Evolutionary conservation across 1,284 basidiomycete species (phyloP).

Genomic region (Neolentinus lepideus): DNA sequence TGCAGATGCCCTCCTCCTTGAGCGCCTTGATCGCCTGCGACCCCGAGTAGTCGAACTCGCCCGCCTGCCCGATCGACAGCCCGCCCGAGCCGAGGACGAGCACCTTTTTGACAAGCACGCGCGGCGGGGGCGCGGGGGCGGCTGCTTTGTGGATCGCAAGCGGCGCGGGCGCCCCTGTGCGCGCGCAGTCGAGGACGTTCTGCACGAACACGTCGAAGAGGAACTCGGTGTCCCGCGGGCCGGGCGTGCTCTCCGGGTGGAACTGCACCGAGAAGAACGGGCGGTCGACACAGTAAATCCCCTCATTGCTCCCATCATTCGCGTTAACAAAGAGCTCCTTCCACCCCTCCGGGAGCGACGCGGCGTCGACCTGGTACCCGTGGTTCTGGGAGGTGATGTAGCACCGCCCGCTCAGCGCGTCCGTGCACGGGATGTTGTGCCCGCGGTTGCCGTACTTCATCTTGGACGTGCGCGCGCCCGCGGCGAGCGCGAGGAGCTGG

Average conservation of each 20-base stretch:
- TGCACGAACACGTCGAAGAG: conserved; percentile 97
- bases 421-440: conserved; percentile 97
- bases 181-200: conserved; percentile 73
- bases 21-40: conserved; percentile 99
- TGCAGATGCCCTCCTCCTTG: conserved; percentile 98
- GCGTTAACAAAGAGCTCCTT: conserved; percentile 94
- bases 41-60: conserved; percentile 99
- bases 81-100: conserved; percentile 98
- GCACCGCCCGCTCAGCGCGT: conserved; percentile 89
- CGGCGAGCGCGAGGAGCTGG: conserved; percentile 92
- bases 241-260: conserved; percentile 98
- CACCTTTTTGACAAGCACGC: conserved; percentile 84
- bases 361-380: conserved; percentile 91
- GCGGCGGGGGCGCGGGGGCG: conserved; percentile 69
- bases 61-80: conserved; percentile 96
- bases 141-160: conserved; percentile 83
- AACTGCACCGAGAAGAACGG: conserved; percentile 99
- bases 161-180: conserved; percentile 62
- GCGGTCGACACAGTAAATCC: conserved; percentile 87
- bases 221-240: conserved; percentile 97
- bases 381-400: conserved; percentile 99
- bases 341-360: conserved; percentile 82
- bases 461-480: conserved; percentile 91
- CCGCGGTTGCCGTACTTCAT: conserved; percentile 99
- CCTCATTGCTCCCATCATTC: conserved; percentile 97